Evolutionary conservation across 331 rosid species (phyloP), one percentile per base, ranked within the genome.

Genomic region (Malus hybrid): DNA sequence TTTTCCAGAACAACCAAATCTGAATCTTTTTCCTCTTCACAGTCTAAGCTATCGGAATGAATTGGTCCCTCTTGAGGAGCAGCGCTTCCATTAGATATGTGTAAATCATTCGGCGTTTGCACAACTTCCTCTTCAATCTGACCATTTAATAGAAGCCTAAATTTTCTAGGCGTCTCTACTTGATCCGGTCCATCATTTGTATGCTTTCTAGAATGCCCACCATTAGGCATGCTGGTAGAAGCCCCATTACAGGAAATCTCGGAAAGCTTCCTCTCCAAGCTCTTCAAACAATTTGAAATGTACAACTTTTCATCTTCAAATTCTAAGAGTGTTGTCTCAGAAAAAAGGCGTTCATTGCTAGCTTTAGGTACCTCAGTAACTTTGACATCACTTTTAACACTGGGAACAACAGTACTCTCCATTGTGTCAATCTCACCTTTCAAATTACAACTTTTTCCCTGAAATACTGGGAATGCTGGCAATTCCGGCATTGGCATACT

Each of bases 231-330:
- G 56, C 57, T 50, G 54, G 68, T 24, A 71, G 82, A 76, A 80
- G 34, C 31, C 46, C 72, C 77, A 29, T 78, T 66, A 67, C 11
- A 4, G 24, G 82, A 81, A 60, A 86, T 52, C 81, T 76, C 80
- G 34, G 66, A 74, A 72, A 93, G 82, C 80, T 83, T 90, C 69
- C 61, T 82, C 78, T 89, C 97, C 87, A 93, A 85, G 76, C 69
- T 76, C 83, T 73, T 78, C 85, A 93, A 81, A 82, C 93, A 82
- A 56, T 76, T 76, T 56, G 80, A 75, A 65, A 93, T 87, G 78
- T 90, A 87, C 57, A 62, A 34, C 75, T 85, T 90, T 80, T 89
- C 96, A 63, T 90, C 96, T 81, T 88, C 92, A 69, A 87, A 90
- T 77, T 78, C 93, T 57, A 84, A 81, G 31, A 69, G 33, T 3